These are phyloP conservation scores for Ustanciosporium gigantosporum DNA, from an alignment of 1,284 basidiomycete species.

Conservation along the genomic window DNA sequence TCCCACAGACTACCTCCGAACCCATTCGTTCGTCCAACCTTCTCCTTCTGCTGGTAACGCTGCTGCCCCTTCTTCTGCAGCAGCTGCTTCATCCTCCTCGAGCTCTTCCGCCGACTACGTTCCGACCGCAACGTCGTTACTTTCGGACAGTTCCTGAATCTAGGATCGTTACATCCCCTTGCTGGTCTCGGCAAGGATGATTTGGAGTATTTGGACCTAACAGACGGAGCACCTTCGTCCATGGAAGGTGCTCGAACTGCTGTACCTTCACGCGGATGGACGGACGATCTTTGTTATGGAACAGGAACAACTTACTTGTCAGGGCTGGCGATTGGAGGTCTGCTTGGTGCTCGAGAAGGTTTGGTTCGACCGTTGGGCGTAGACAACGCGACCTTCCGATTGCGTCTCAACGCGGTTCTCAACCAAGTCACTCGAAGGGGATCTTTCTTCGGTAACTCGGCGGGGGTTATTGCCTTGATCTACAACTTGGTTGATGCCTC, in stretches of 20 bases:
- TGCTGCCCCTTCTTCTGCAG: too few species aligned
- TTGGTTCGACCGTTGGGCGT: constrained; percentile 75
- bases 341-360: constrained; percentile 95
- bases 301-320: constrained; percentile 97
- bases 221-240: constrained; percentile 53
- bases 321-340: constrained; percentile 89
- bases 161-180: constrained; percentile 73
- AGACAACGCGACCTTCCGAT: constrained; percentile 65
- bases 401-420: constrained; percentile 94
- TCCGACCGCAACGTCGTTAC: constrained; percentile 90
- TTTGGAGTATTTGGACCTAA: constrained; percentile 60
- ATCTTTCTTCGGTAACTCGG: constrained; percentile 96
- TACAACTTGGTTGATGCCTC: constrained; percentile 96
- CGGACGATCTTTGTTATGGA: constrained; percentile 98
- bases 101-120: constrained; percentile 67
- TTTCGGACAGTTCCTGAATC: constrained; percentile 80
- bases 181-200: constrained; percentile 56
- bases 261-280: constrained; percentile 79
- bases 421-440: constrained; percentile 96
- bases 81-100: not conserved
- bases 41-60: too few species aligned
- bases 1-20: constrained; percentile 42
- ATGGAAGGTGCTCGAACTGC: constrained; percentile 58
- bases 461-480: constrained; percentile 91
- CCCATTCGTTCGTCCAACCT: constrained; percentile 42